Base-by-base conservation (phyloP, 495 filamentous ascomycete species). In the Neurospora sp. region DNA sequence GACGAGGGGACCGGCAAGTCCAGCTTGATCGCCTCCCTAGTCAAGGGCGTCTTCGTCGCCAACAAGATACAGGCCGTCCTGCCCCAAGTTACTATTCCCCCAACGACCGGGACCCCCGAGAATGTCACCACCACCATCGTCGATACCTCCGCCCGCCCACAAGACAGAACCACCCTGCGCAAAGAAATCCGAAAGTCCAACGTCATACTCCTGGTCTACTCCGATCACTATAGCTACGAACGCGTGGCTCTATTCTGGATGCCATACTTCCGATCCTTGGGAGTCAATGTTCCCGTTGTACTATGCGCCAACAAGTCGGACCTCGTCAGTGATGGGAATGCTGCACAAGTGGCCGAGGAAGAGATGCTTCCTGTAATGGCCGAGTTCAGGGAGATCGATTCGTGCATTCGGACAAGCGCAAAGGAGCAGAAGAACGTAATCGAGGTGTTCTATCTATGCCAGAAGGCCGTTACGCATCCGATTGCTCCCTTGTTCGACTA, bases 311-410 rank as follows among this genome's bases (percentile, higher is more conserved):
- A 97, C 85, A 99, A 99, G 82, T 92, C 93, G 23, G 96, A 99
- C 77, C 87, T 97, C 42, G 88, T 88, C 9, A 86, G 86, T 20
- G 76, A 78, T 35, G 86, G 86, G 31, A 90, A 84, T 71, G 93
- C 92, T 70, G 84, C 92, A 1, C 92, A 96, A 79, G 92, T 97
- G 14, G 87, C 97, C 12, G 92, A 95, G 77, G 94, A 98, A 78
- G 96, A 99, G 84, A 99, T 99, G 96, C 85, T 99, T 70, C 96
- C 96, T 4, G 90, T 98, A 76, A 98, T 99, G 96, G 89, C 92
- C 59, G 96, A 99, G 81, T 99, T 98, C 85, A 96, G 97, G 80
- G 96, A 99, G 82, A 97, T 99, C 69, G 96, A 99, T 78, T 96
- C 94, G 2, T 98, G 96, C 81, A 97, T 99, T 79, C 89, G 96